phyloP scores from a whole-genome alignment of 331 rosid genomes.

The Rosa hybrid region DNA sequence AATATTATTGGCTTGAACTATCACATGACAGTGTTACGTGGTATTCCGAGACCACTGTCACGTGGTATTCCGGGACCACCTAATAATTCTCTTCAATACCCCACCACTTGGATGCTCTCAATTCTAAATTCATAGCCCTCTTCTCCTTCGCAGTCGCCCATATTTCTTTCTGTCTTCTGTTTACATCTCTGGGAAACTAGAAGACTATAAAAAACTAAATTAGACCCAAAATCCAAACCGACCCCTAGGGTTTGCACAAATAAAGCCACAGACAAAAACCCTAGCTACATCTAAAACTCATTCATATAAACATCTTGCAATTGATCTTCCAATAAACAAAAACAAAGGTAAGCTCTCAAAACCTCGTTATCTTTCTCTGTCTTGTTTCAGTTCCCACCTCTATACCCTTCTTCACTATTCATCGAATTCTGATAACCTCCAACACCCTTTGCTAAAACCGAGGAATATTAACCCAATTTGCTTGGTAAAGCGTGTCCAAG shows the following conservation, averaged over 20 bases:
- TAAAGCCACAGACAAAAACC: constrained; percentile 23
- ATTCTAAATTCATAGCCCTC: not conserved
- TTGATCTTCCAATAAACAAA: constrained; percentile 26
- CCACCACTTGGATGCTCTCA: not conserved
- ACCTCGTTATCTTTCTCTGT: constrained; percentile 13
- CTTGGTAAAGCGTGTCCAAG: constrained; percentile 6
- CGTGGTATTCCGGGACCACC: too few relatives aligned
- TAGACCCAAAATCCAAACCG: constrained; percentile 7
- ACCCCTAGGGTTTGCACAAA: constrained; percentile 23
- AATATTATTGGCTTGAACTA: too few relatives aligned
- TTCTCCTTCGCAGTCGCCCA: not conserved
- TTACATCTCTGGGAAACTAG: not conserved
- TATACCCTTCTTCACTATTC: constrained; percentile 5
- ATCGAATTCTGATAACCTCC: constrained; percentile 18
- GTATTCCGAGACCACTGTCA: too few relatives aligned
- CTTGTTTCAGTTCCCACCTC: constrained; percentile 7
- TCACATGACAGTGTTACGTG: too few relatives aligned
- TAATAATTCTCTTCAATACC: not conserved
- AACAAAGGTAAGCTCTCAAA: constrained; percentile 40
- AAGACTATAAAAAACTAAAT: constrained; percentile 21
- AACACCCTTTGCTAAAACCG: constrained; percentile 15
- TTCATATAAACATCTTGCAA: constrained; percentile 26
- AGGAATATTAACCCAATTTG: constrained; percentile 15
- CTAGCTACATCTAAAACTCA: constrained; percentile 24
- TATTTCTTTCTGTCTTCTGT: not conserved